These are phyloP conservation scores for Pinus tabuliformis DNA, from an alignment of 75 land plant genomes.

Conservation along the genomic window DNA sequence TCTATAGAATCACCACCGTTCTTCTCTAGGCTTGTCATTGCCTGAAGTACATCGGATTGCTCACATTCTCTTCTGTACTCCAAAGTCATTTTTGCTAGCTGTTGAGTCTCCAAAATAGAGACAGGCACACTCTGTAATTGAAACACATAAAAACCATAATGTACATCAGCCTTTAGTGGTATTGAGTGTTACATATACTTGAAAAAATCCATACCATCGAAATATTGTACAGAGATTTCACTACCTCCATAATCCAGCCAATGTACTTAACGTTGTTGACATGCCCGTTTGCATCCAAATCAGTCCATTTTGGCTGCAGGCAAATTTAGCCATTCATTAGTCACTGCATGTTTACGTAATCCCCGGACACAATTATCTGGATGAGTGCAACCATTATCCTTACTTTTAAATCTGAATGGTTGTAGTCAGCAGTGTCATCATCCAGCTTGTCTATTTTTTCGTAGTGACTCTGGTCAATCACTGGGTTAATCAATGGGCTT, in stretches of 20 bases:
- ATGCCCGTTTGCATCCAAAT: too few relatives aligned
- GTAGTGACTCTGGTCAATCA: slow-evolving; percentile 9
- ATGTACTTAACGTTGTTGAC: too few relatives aligned
- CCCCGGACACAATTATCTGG: neutral
- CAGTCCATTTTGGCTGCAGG: too few relatives aligned
- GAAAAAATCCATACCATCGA: neutral
- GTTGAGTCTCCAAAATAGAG: slow-evolving; percentile 47
- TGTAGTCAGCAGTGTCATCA: slow-evolving; percentile 40
- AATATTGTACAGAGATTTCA: neutral
- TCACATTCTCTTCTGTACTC: slow-evolving; percentile 85
- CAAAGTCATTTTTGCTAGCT: slow-evolving; percentile 49
- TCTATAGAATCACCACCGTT: slow-evolving; percentile 4
- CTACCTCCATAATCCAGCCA: neutral
- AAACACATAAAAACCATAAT: neutral
- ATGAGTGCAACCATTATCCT: neutral
- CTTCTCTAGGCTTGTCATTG: slow-evolving; percentile 47
- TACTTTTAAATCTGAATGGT: slow-evolving; percentile 45
- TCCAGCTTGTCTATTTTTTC: slow-evolving; percentile 24
- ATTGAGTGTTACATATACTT: neutral
- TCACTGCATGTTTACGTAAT: too few relatives aligned
- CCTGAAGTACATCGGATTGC: slow-evolving; percentile 55
- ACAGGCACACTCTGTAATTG: slow-evolving; percentile 71
- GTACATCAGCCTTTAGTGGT: neutral
- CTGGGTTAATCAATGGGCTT: neutral
- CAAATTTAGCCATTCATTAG: too few relatives aligned